Conservation (phyloP, 345 rosid species). For the Boechera stricta region DNA sequence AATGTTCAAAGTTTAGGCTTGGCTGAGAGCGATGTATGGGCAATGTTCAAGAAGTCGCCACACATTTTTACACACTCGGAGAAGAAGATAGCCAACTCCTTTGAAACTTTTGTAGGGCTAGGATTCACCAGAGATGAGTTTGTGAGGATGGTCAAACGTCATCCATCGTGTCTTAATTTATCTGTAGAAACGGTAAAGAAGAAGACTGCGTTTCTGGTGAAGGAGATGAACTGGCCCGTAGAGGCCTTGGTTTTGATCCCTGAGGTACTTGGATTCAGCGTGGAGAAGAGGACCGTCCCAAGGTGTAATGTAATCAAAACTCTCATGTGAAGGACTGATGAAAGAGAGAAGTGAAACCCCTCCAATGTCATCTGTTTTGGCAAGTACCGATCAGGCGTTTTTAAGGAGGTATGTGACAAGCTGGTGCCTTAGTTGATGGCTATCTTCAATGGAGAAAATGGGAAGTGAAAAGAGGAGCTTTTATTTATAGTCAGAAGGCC, state of each 20-base stretch:
- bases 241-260: constrained; percentile 23
- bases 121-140: constrained; percentile 41
- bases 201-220: no score
- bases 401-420: neutral
- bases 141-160: neutral
- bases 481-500: neutral
- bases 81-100: constrained; percentile 22
- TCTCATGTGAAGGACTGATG: no score
- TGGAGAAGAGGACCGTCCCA: no score
- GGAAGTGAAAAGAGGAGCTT: neutral
- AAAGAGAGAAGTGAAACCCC: no score
- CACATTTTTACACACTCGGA: constrained; percentile 28
- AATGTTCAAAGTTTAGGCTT: constrained; percentile 40
- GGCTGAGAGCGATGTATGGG: constrained; percentile 24
- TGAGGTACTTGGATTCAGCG: neutral
- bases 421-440: constrained; percentile 9
- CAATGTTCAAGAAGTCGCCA: constrained; percentile 42
- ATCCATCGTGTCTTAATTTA: constrained; percentile 1
- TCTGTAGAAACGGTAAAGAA: no score
- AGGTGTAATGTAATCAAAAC: no score
- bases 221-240: constrained; percentile 41
- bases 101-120: constrained; percentile 39
- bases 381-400: no score
- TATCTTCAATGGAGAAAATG: neutral
- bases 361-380: no score